phyloP scores from a whole-genome alignment of 2,329 filamentous ascomycete genomes.

The Colletotrichum somersetense region DNA sequence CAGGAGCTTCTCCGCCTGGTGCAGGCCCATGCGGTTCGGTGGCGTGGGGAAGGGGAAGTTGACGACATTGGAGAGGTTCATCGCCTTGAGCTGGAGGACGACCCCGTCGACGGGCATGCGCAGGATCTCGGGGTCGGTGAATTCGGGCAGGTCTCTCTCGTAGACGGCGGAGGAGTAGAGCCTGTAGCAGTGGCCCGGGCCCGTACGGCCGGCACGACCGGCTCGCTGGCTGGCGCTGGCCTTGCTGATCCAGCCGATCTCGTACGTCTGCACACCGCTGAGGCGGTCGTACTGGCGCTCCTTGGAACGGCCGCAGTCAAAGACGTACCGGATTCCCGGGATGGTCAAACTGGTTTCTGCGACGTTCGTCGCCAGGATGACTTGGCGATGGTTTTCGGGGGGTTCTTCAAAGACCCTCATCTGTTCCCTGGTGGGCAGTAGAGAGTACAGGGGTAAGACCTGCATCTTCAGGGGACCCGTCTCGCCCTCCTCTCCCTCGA shows the following conservation, averaged over 20 bases:
- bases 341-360: slow-evolving; percentile 98
- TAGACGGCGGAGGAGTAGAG: slow-evolving; percentile 96
- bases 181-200: slow-evolving; percentile 94
- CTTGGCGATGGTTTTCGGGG: slow-evolving; percentile 84
- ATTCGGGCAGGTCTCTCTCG: slow-evolving; percentile 88
- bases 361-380: slow-evolving; percentile 95
- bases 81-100: slow-evolving; percentile 92
- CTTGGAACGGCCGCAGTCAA: slow-evolving; percentile 93
- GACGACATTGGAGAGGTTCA: slow-evolving; percentile 89
- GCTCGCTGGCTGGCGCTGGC: slow-evolving; percentile 92
- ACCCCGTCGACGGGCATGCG: slow-evolving; percentile 93
- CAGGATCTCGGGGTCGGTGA: slow-evolving; percentile 88
- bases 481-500: slow-evolving; percentile 74
- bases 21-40: slow-evolving; percentile 80
- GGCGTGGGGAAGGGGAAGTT: slow-evolving; percentile 98
- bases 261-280: slow-evolving; percentile 94
- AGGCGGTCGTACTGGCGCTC: slow-evolving; percentile 89
- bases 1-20: slow-evolving; percentile 87
- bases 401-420: slow-evolving; percentile 88
- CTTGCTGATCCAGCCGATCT: slow-evolving; percentile 97
- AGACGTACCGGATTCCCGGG: slow-evolving; percentile 93
- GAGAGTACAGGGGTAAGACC: slow-evolving; percentile 92
- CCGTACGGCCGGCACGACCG: slow-evolving; percentile 94
- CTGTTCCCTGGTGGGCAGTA: slow-evolving; percentile 91
- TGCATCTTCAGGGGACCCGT: slow-evolving; percentile 77